Evolutionary conservation across 768 basidiomycete species (phyloP).

Genomic region (Suillus subalutaceus): DNA sequence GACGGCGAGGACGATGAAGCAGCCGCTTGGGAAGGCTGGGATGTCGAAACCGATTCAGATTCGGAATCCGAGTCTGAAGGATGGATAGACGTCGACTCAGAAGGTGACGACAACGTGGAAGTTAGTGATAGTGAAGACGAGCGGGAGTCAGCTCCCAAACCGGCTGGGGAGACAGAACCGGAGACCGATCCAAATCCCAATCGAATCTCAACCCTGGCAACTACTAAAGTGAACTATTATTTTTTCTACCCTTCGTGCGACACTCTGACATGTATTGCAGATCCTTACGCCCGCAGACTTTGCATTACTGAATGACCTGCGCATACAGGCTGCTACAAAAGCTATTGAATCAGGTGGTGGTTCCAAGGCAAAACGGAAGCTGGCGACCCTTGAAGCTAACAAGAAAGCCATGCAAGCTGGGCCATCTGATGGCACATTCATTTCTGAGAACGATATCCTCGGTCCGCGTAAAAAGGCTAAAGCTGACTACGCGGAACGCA

Average conservation of each 20-base stretch:
- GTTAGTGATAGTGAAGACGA: slow-evolving; percentile 89
- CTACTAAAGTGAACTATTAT: slow-evolving; percentile 66
- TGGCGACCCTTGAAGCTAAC: slow-evolving; percentile 75
- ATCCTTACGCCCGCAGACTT: slow-evolving; percentile 98
- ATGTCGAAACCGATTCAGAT: slow-evolving; percentile 73
- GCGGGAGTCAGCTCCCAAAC: slow-evolving; percentile 26
- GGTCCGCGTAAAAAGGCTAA: slow-evolving; percentile 94
- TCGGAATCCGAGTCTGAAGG: slow-evolving; percentile 60
- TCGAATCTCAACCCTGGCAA: slow-evolving; percentile 70
- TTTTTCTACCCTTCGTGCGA: not conserved
- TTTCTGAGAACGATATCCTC: slow-evolving; percentile 90
- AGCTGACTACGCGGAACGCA: slow-evolving; percentile 89
- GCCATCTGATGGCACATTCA: slow-evolving; percentile 52
- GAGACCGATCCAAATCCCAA: slow-evolving; percentile 33
- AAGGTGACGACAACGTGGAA: slow-evolving; percentile 66
- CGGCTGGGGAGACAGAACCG: slow-evolving; percentile 11
- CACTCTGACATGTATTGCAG: slow-evolving; percentile 40
- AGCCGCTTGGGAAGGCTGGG: slow-evolving; percentile 87
- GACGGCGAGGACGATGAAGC: slow-evolving; percentile 63
- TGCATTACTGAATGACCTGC: slow-evolving; percentile 85
- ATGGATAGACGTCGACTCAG: slow-evolving; percentile 82
- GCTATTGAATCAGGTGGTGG: slow-evolving; percentile 73
- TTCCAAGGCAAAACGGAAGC: slow-evolving; percentile 84
- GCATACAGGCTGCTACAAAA: slow-evolving; percentile 73
- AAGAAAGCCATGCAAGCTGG: slow-evolving; percentile 56